A percentile compares a stretch with the other conserved stretches of the same genome.
These are phyloP conservation scores for Cordyceps cateniannulata DNA, from an alignment of 2,329 filamentous ascomycete species.

Conservation along the genomic window DNA sequence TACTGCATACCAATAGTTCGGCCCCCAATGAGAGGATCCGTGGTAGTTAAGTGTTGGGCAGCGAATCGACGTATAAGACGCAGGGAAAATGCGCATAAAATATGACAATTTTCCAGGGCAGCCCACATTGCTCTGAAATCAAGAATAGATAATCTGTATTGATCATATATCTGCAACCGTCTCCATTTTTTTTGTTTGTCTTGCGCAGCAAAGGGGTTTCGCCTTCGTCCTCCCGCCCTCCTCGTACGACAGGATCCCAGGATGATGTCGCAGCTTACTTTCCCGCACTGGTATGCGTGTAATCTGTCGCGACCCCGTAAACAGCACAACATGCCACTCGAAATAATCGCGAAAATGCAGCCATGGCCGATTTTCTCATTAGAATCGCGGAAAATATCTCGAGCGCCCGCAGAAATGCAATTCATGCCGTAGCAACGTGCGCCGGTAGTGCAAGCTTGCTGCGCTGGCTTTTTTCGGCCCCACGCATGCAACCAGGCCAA, in stretches of 20 bases:
- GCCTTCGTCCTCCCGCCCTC: background rate
- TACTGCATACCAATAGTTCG: background rate
- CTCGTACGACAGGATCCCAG: background rate
- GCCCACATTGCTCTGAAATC: background rate
- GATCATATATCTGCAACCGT: background rate
- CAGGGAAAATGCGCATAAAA: background rate
- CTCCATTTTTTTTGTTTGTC: background rate
- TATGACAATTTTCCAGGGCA: background rate
- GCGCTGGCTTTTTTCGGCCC: slow-evolving; percentile 7
- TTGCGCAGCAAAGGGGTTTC: background rate
- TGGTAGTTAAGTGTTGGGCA: background rate
- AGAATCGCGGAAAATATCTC: background rate
- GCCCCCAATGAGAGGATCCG: background rate
- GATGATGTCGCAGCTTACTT: background rate
- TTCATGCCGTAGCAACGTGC: background rate
- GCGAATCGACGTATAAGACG: background rate
- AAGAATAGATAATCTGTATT: background rate
- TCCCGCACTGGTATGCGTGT: background rate
- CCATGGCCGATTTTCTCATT: background rate
- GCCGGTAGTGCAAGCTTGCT: slow-evolving; percentile 10
- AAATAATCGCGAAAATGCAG: background rate
- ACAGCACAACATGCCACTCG: background rate
- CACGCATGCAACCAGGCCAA: slow-evolving; percentile 11
- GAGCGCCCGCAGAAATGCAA: background rate
- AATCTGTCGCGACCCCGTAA: background rate